These are phyloP conservation scores for Colletotrichum sp. DNA, from an alignment of 2,329 filamentous ascomycete genomes.

Conservation along the genomic window DNA sequence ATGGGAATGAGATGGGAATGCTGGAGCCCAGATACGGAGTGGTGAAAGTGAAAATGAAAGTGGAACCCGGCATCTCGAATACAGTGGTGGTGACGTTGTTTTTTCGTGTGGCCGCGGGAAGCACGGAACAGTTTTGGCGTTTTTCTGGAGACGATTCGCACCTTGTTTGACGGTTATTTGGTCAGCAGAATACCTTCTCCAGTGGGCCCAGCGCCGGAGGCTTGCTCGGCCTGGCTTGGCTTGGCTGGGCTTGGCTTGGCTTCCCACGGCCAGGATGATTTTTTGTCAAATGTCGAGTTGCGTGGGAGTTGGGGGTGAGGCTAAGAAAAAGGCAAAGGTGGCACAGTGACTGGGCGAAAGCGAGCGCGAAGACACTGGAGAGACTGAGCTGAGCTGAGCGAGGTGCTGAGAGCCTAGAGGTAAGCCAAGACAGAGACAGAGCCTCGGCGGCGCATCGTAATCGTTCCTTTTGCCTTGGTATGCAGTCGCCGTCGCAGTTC, in stretches of 20 bases:
- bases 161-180: not conserved
- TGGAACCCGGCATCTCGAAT: constrained; percentile 1
- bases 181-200: constrained; percentile 7
- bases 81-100: constrained; percentile 17
- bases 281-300: not conserved
- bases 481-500: not conserved
- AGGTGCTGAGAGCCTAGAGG: not conserved
- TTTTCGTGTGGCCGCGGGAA: not conserved
- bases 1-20: not conserved
- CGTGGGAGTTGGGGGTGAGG: not conserved
- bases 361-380: not conserved
- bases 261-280: not conserved
- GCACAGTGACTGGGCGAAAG: not conserved
- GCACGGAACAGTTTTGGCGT: not conserved
- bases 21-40: not conserved
- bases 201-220: not conserved
- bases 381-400: not conserved
- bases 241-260: not conserved
- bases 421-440: not conserved
- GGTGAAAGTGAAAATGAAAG: not conserved
- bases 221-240: not conserved
- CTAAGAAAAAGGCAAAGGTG: not conserved
- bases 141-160: not conserved
- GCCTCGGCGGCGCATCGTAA: not conserved
- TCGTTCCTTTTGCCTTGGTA: not conserved